A percentile compares a stretch with the other conserved stretches of the same genome.
Conservation (phyloP, 768 basidiomycete genomes). For the Suillus tomentosus region DNA sequence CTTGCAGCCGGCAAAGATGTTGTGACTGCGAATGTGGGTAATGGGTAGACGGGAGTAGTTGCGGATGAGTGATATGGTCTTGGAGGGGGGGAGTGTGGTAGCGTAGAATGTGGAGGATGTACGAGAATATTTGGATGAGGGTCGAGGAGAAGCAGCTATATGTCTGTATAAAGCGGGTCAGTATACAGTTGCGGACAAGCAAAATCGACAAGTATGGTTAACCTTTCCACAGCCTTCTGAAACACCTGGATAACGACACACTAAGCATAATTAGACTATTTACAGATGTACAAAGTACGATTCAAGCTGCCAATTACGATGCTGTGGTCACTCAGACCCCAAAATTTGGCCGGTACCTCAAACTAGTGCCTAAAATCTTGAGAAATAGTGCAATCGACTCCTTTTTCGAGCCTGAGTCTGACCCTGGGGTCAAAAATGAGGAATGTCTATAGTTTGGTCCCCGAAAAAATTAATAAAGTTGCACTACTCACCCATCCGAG, state of each 20-base stretch:
- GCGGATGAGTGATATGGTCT: too few species aligned
- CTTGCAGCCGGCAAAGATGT: too few species aligned
- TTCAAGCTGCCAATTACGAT: not conserved
- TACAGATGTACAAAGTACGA: not conserved
- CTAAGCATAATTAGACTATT: slow-evolving; percentile 5
- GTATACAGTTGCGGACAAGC: slow-evolving; percentile 1
- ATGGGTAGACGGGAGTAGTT: too few species aligned
- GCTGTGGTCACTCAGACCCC: slow-evolving; percentile 2
- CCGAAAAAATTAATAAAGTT: not conserved
- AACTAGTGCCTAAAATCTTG: slow-evolving; percentile 1
- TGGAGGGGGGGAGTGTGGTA: too few species aligned
- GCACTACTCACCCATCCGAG: not conserved
- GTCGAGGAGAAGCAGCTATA: too few species aligned
- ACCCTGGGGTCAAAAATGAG: slow-evolving; percentile 1
- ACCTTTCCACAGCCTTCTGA: not conserved
- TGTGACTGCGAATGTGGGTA: too few species aligned
- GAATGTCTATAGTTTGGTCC: not conserved
- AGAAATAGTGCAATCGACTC: slow-evolving; percentile 4
- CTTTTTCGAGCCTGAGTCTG: not conserved
- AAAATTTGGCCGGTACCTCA: slow-evolving; percentile 4
- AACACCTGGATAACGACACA: not conserved
- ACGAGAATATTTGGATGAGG: too few species aligned
- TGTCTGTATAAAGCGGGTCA: too few species aligned
- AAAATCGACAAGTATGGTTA: slow-evolving; percentile 1
- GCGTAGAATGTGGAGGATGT: too few species aligned